phyloP scores from a whole-genome alignment of 257 asterid species.

The Paulownia fortunei region DNA sequence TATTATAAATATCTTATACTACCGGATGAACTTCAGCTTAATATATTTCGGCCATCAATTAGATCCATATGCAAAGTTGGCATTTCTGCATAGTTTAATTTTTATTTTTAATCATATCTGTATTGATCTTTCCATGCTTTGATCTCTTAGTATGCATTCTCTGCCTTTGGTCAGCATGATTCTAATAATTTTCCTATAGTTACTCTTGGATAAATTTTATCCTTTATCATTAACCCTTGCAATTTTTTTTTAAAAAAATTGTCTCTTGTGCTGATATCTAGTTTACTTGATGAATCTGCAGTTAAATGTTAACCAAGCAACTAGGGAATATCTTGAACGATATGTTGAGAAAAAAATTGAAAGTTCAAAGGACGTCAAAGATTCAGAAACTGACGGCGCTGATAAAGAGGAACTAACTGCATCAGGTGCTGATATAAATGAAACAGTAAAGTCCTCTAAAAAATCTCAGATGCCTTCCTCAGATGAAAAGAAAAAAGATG shows the following conservation, averaged over 20 bases:
- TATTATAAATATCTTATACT: neutral
- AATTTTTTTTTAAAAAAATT: neutral
- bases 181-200: neutral
- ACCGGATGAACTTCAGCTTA: slow-evolving; percentile 2
- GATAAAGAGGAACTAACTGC: slow-evolving; percentile 57
- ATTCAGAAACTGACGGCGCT: slow-evolving; percentile 49
- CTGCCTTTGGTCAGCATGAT: slow-evolving; percentile 6
- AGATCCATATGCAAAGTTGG: too few relatives aligned
- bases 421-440: slow-evolving; percentile 55
- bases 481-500: slow-evolving; percentile 61
- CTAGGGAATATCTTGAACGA: slow-evolving; percentile 73
- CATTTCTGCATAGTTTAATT: neutral
- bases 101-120: neutral
- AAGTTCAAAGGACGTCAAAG: slow-evolving; percentile 54
- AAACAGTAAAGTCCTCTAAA: slow-evolving; percentile 46
- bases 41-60: too few relatives aligned
- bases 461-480: slow-evolving; percentile 52
- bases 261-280: slow-evolving; percentile 37
- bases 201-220: neutral
- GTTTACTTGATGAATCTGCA: slow-evolving; percentile 45
- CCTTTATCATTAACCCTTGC: slow-evolving; percentile 11
- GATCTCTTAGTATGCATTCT: neutral
- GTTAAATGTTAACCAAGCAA: slow-evolving; percentile 83
- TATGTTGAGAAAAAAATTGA: slow-evolving; percentile 75
- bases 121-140: slow-evolving; percentile 1